phyloP scores from a whole-genome alignment of 345 rosid genomes.

The Rubroshorea leprosula region DNA sequence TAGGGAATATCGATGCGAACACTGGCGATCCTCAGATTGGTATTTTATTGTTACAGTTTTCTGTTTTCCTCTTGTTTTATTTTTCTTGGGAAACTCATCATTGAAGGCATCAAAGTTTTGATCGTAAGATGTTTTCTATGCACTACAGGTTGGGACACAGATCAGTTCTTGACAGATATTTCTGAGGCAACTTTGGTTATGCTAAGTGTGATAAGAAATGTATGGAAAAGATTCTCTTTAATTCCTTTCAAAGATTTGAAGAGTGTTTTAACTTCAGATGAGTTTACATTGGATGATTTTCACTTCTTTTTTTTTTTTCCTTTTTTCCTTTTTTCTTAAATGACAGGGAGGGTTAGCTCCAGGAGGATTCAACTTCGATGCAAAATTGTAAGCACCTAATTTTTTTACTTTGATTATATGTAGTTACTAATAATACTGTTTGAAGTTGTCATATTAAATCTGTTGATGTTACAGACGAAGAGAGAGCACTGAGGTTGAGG shows the following conservation, averaged over 20 bases:
- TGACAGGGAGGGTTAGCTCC: constrained; percentile 92
- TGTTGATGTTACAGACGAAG: constrained; percentile 54
- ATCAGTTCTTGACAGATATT: constrained; percentile 81
- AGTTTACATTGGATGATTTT: constrained; percentile 1
- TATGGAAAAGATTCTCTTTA: constrained; percentile 23
- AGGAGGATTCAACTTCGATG: constrained; percentile 97
- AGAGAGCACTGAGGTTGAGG: constrained; percentile 95
- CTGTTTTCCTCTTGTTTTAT: too few relatives aligned
- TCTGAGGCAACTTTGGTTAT: constrained; percentile 87
- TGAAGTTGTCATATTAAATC: neutral
- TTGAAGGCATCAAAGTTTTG: neutral
- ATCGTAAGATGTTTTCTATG: neutral
- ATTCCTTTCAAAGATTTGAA: neutral
- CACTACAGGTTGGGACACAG: constrained; percentile 87
- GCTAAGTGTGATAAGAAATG: constrained; percentile 83
- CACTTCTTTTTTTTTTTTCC: constrained; percentile 18
- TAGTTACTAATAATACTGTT: constrained; percentile 7
- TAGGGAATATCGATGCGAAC: constrained; percentile 94
- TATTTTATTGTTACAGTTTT: constrained; percentile 4
- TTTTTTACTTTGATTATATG: neutral
- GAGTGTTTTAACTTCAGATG: too few relatives aligned
- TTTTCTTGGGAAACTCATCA: too few relatives aligned
- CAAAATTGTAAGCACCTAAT: constrained; percentile 65
- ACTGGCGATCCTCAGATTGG: constrained; percentile 92
- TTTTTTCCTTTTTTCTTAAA: too few relatives aligned